phyloP scores from a whole-genome alignment of 352 stramenopile species.

The Phytophthora hybrid region DNA sequence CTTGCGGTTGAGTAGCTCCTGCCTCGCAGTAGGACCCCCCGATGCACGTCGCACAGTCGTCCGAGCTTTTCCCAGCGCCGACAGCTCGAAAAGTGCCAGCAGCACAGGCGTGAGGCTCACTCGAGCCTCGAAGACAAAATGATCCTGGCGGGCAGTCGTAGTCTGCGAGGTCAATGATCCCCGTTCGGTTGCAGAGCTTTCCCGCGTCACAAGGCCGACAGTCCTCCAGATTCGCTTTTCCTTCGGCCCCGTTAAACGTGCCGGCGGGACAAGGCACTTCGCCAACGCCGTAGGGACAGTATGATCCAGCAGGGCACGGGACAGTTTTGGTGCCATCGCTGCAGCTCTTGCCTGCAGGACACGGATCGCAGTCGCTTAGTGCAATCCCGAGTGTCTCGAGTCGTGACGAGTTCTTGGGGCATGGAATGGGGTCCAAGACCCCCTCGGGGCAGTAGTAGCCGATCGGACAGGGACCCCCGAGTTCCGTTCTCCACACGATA shows the following conservation, averaged over 20 bases:
- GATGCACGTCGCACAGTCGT: constrained; percentile 61
- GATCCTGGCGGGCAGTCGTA: constrained; percentile 78
- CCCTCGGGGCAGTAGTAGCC: constrained; percentile 84
- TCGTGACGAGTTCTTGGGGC: constrained; percentile 62
- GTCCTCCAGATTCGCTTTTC: constrained; percentile 55
- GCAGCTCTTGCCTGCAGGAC: constrained; percentile 90
- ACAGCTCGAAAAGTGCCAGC: constrained; percentile 51
- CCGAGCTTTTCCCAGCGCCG: constrained; percentile 43
- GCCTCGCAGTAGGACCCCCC: constrained; percentile 69
- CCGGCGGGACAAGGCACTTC: constrained; percentile 60
- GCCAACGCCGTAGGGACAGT: constrained; percentile 57
- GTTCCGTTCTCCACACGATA: constrained; percentile 47
- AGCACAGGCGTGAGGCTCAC: constrained; percentile 48
- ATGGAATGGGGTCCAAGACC: constrained; percentile 74
- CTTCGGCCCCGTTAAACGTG: constrained; percentile 64
- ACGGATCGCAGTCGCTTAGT: constrained; percentile 74
- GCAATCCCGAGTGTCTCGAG: constrained; percentile 57
- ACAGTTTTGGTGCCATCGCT: constrained; percentile 70
- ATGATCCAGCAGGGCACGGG: constrained; percentile 69
- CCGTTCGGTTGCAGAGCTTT: constrained; percentile 79
- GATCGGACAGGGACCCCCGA: constrained; percentile 73
- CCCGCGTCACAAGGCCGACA: constrained; percentile 68
- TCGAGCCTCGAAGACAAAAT: constrained; percentile 71
- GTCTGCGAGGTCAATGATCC: constrained; percentile 56
- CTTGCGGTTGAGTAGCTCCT: constrained; percentile 50